Conservation (phyloP, 176 grass and related monocot genomes). For the Aegilops speltoides region DNA sequence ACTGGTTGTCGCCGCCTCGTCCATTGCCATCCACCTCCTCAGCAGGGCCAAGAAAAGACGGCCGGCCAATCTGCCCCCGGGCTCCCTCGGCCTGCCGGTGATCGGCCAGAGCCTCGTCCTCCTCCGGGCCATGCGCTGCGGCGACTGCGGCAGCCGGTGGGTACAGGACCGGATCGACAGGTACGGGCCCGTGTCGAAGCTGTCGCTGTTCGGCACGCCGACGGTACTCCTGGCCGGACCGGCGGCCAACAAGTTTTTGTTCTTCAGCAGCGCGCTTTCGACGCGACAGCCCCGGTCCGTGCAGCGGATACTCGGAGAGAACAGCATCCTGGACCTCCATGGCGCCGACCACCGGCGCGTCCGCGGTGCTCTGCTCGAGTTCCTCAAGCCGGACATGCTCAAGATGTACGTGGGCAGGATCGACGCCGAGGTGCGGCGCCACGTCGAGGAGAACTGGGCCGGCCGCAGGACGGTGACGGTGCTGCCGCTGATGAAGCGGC, state of each 20-base stretch:
- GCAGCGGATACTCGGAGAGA: slow-evolving; percentile 23
- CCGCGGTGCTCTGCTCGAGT: slow-evolving; percentile 40
- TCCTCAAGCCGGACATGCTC: slow-evolving; percentile 56
- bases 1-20: too few species aligned
- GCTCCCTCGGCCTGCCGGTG: too few species aligned
- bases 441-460: slow-evolving; percentile 43
- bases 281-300: slow-evolving; percentile 37
- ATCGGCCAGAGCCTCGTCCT: too few species aligned
- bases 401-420: slow-evolving; percentile 45
- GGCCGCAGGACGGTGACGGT: neutral
- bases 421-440: slow-evolving; percentile 44
- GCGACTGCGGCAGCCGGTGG: slow-evolving; percentile 4
- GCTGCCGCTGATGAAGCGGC: slow-evolving; percentile 46
- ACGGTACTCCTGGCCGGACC: slow-evolving; percentile 34
- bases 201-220: slow-evolving; percentile 53
- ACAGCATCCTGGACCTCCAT: slow-evolving; percentile 30
- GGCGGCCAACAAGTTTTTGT: slow-evolving; percentile 46
- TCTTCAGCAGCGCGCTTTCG: slow-evolving; percentile 31
- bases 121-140: neutral
- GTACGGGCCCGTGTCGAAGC: slow-evolving; percentile 60
- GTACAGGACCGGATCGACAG: neutral
- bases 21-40: too few species aligned
- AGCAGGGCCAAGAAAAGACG: too few species aligned
- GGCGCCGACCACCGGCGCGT: slow-evolving; percentile 49
- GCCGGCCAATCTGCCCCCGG: too few species aligned